Evolutionary conservation across 148 eudicot genomes (phyloP), one percentile per base, ranked within the genome.

Genomic region (Rhododendron mucronatum): DNA sequence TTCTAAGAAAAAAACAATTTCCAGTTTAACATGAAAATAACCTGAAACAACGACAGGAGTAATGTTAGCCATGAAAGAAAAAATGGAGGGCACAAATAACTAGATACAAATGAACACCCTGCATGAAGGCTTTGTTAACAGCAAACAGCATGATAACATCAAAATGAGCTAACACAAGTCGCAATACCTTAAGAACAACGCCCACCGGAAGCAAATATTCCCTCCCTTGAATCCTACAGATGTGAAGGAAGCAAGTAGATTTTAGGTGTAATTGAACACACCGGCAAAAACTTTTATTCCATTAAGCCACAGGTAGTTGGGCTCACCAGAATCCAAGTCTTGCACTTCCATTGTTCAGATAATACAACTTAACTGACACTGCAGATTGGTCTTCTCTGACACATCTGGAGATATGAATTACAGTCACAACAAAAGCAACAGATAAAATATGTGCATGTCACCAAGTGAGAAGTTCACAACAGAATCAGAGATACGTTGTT

Each of bases 271-370:
- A 73, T n/a, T 47, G 3, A 76, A 86, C 45, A 30, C 8, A 50
- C 18, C 18, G 23, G 15, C 53, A 35, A 83, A 41, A 69, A 83
- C 48, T 44, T 7, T 13, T 12, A 65, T 71, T 35, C 44, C 50
- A 26, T 35, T 20, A 41, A 18, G 9, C 20, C 41, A 74, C 15
- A 14, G 82, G 48, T 21, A 82, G 51, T 63, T 85, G 71, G 83
- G 61, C 95, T 94, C 90, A 97, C 99, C 99, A 94, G 86, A 97
- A 94, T 83, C 99, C 99, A 86, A 97, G 92, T 86, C 99, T 93
- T 88, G 99, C 99, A 85, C 99, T 97, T 90, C 99, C 99, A 89
- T 93, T 97, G 82, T 88, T 93, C 39, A 97, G 94, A 89, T 97
- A 97, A 88, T 95, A 95, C 63, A 97, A 82, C 85, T 91, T 97